These are phyloP conservation scores for Trichoderma cornu-damae DNA, from an alignment of 2,329 filamentous ascomycete genomes.

Conservation along the genomic window DNA sequence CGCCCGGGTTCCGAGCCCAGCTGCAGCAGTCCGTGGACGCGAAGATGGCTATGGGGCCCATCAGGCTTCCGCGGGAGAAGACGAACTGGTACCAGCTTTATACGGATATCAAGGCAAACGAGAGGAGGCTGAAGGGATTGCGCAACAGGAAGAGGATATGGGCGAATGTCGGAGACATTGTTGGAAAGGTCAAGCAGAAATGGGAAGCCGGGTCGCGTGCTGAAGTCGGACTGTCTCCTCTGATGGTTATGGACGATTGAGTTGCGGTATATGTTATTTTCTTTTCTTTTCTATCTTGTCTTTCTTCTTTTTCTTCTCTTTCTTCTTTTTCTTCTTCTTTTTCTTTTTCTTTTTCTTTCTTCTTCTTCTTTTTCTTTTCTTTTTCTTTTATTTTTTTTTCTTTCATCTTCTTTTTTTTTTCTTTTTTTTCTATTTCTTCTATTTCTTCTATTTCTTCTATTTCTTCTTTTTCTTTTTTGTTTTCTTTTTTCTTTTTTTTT, in stretches of 20 bases:
- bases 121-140: conserved; percentile 7
- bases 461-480: too few species aligned
- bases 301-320: too few species aligned
- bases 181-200: background rate
- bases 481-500: too few species aligned
- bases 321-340: too few species aligned
- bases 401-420: too few species aligned
- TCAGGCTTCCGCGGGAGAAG: background rate
- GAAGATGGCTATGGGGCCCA: conserved; percentile 5
- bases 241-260: background rate
- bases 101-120: background rate
- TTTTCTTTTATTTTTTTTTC: too few species aligned
- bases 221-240: background rate
- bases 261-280: background rate
- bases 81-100: conserved; percentile 22
- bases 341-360: too few species aligned
- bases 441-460: too few species aligned
- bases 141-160: conserved; percentile 21
- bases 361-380: too few species aligned
- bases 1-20: conserved; percentile 2
- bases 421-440: too few species aligned
- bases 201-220: background rate
- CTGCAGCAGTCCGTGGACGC: background rate
- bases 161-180: background rate
- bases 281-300: too few species aligned